Percentiles rank a stretch among this genome's conserved stretches.
phyloP scores from a whole-genome alignment of 768 basidiomycete genomes.

The Coprinellus micaceus region DNA sequence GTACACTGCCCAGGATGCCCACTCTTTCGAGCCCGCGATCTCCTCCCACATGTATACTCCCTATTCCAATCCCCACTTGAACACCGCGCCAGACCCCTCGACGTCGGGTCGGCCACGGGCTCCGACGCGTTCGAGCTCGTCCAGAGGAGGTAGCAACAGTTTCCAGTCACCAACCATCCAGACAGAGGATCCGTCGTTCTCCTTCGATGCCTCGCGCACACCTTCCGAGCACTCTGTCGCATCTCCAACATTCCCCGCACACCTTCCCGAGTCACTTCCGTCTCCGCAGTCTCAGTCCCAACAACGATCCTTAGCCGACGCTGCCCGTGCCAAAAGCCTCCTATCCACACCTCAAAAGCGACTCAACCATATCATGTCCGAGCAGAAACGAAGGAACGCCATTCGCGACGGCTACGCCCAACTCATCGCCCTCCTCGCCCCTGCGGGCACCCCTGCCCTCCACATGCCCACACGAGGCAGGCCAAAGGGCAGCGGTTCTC shows the following conservation, averaged over 20 bases:
- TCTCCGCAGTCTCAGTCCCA: slow-evolving; percentile 15
- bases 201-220: slow-evolving; percentile 19
- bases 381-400: slow-evolving; percentile 89
- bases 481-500: slow-evolving; percentile 73
- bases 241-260: slow-evolving; percentile 6
- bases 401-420: slow-evolving; percentile 89
- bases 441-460: slow-evolving; percentile 68
- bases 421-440: slow-evolving; percentile 74
- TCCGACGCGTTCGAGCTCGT: slow-evolving; percentile 24
- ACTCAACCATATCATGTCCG: slow-evolving; percentile 91
- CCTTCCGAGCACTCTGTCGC: slow-evolving; percentile 29
- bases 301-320: slow-evolving; percentile 13
- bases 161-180: slow-evolving; percentile 19
- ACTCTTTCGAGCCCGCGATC: background rate
- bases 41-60: slow-evolving; percentile 24
- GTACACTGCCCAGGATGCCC: slow-evolving; percentile 6
- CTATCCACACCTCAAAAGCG: slow-evolving; percentile 84
- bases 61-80: slow-evolving; percentile 47
- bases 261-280: background rate
- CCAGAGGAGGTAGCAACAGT: slow-evolving; percentile 18
- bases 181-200: slow-evolving; percentile 17
- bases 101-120: slow-evolving; percentile 31
- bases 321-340: slow-evolving; percentile 53
- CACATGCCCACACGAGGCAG: slow-evolving; percentile 75
- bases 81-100: slow-evolving; percentile 40